These are phyloP conservation scores for Cucurbita maxima DNA, from an alignment of 306 rosid species.

Conservation along the genomic window DNA sequence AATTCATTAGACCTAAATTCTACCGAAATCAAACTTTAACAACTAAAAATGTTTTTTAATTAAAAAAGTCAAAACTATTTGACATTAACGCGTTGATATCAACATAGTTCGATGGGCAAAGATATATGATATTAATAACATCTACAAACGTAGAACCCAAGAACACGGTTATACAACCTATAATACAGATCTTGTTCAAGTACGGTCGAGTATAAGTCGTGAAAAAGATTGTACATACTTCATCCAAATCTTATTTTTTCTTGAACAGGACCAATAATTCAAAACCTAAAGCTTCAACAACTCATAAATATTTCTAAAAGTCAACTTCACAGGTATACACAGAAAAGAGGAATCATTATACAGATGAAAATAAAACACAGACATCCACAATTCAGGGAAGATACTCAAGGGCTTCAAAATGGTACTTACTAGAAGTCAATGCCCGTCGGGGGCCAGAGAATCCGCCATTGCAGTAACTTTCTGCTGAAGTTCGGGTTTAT, in stretches of 20 bases:
- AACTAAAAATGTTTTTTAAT: too few relatives aligned
- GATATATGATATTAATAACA: too few relatives aligned
- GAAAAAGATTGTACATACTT: too few relatives aligned
- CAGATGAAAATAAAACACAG: background rate
- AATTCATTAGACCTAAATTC: too few relatives aligned
- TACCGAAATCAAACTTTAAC: too few relatives aligned
- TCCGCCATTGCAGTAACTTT: slow-evolving; percentile 46
- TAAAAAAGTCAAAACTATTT: too few relatives aligned
- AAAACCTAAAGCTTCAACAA: background rate
- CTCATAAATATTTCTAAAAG: background rate
- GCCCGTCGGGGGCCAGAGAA: slow-evolving; percentile 12
- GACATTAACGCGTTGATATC: too few relatives aligned
- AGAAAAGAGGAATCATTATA: background rate
- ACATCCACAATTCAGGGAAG: background rate
- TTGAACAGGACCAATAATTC: background rate
- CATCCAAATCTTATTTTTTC: background rate
- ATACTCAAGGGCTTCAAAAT: background rate
- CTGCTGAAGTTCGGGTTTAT: slow-evolving; percentile 78
- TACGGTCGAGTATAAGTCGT: too few relatives aligned
- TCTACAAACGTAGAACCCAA: too few relatives aligned
- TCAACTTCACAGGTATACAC: background rate
- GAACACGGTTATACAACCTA: too few relatives aligned
- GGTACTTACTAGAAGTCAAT: slow-evolving; percentile 13
- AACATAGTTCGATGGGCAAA: too few relatives aligned
- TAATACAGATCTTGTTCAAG: too few relatives aligned